phyloP scores from a whole-genome alignment of 352 stramenopile species.

The Detonula confervacea region DNA sequence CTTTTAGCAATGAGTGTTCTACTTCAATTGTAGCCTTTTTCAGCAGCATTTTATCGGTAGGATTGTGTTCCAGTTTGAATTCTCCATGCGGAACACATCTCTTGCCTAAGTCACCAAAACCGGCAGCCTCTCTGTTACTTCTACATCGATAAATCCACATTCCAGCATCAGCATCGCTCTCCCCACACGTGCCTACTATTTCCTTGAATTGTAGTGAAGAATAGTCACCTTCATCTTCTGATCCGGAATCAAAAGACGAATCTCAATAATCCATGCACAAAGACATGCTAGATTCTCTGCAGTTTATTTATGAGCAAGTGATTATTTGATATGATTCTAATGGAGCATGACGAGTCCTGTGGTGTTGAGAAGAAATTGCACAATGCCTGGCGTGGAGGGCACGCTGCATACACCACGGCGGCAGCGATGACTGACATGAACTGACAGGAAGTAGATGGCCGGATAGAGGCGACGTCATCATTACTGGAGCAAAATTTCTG shows the following conservation, averaged over 20 bases:
- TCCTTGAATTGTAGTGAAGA: not conserved
- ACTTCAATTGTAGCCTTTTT: conserved; percentile 5
- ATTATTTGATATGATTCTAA: too few species aligned
- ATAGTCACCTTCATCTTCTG: not conserved
- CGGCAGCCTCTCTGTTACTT: not conserved
- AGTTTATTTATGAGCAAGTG: too few species aligned
- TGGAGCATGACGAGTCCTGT: too few species aligned
- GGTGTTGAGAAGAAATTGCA: too few species aligned
- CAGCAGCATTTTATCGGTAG: not conserved
- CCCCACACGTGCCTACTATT: not conserved
- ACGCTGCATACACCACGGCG: too few species aligned
- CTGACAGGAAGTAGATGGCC: too few species aligned
- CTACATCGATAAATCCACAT: not conserved
- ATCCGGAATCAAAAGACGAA: not conserved
- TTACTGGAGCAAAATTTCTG: too few species aligned
- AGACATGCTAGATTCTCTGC: not conserved
- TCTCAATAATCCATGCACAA: not conserved
- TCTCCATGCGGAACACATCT: not conserved
- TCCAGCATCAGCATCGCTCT: not conserved
- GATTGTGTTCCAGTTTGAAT: conserved; percentile 9
- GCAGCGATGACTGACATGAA: too few species aligned
- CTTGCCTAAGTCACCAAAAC: not conserved
- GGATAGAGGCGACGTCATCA: too few species aligned
- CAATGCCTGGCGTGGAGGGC: too few species aligned
- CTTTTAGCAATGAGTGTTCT: not conserved